Evolutionary conservation across 768 basidiomycete species (phyloP), one percentile per base, ranked within the genome.

Genomic region (Amyloporia xantha): DNA sequence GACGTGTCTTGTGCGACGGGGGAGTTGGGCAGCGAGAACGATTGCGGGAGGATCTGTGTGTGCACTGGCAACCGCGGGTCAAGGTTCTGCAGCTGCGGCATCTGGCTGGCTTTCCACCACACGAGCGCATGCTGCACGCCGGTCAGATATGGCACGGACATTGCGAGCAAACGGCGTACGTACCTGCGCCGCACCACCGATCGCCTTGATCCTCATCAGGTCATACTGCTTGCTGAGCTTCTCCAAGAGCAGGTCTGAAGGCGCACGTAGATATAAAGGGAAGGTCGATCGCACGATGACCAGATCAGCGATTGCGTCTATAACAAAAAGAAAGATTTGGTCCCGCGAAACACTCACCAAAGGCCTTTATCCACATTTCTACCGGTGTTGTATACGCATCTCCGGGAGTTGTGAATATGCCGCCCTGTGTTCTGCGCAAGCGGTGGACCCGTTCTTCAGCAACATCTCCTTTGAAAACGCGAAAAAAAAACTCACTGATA

Each of bases 341-440:
- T 83, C 80, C 78, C 80, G 79, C 57, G 59, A 61, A 59, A 54
- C 41, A 70, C 83, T 66, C 64, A 89, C 90, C 90, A 43, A 92
- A 76, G 13, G 76, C 85, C 63, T 87, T 89, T 47, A 90, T 81
- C 89, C 89, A 91, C 86, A 91, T 89, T 59, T 92, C 89, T 40
- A 92, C 77, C 1, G 90, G 89, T 5, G 89, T 90, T 33, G 86
- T 91, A 62, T 86, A 90, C 20, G 86, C 87, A 65, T 91, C 88
- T 25, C 86, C 87, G 3, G 86, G 84, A 0, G 86, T 87, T 38
- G 86, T 90, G 66, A 90, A 90, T 50, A 91, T 86, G 4, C 90
- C 90, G 41, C 86, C 86, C 52, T 86, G 84, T 1, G 88, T 92
- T 63, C 90, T 91, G 62, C 13, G 52, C 49, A 45, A 52, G 28